Evolutionary conservation across 495 filamentous ascomycete genomes (phyloP).

Genomic region (Penicillium cataractarum): DNA sequence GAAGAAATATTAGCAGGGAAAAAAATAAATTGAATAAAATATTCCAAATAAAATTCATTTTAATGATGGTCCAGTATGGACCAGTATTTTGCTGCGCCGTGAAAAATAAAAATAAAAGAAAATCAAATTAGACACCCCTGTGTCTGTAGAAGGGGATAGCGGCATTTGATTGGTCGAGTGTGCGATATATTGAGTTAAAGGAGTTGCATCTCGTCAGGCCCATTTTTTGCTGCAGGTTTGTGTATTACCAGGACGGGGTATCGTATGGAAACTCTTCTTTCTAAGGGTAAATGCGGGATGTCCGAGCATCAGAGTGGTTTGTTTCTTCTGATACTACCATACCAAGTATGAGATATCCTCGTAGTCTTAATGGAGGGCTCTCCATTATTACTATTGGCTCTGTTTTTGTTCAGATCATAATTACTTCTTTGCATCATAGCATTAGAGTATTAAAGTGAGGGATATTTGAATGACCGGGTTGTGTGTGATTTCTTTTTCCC

Average conservation of each 20-base stretch:
- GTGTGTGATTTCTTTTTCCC: not conserved
- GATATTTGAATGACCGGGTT: not conserved
- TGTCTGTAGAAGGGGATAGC: slow-evolving; percentile 24
- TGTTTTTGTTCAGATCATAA: not conserved
- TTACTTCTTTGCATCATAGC: not conserved
- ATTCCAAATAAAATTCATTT: slow-evolving; percentile 8
- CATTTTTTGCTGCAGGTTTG: slow-evolving; percentile 9
- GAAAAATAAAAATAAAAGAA: slow-evolving; percentile 13
- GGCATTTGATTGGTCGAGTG: slow-evolving; percentile 36
- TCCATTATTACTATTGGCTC: not conserved
- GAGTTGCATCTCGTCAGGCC: slow-evolving; percentile 28
- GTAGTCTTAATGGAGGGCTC: not conserved
- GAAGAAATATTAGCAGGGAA: not conserved
- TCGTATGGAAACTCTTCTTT: slow-evolving; percentile 18
- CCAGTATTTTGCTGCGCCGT: not conserved
- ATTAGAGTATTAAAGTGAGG: not conserved
- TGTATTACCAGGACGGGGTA: slow-evolving; percentile 31
- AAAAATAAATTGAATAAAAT: slow-evolving; percentile 10
- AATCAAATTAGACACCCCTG: slow-evolving; percentile 27
- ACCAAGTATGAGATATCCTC: not conserved
- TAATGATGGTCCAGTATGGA: not conserved
- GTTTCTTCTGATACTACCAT: not conserved
- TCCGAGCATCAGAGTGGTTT: not conserved
- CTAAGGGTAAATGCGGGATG: slow-evolving; percentile 22
- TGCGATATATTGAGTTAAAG: slow-evolving; percentile 31